These are phyloP conservation scores for Trichophyton benhamiae DNA, from an alignment of 2,329 filamentous ascomycete genomes.

Conservation along the genomic window DNA sequence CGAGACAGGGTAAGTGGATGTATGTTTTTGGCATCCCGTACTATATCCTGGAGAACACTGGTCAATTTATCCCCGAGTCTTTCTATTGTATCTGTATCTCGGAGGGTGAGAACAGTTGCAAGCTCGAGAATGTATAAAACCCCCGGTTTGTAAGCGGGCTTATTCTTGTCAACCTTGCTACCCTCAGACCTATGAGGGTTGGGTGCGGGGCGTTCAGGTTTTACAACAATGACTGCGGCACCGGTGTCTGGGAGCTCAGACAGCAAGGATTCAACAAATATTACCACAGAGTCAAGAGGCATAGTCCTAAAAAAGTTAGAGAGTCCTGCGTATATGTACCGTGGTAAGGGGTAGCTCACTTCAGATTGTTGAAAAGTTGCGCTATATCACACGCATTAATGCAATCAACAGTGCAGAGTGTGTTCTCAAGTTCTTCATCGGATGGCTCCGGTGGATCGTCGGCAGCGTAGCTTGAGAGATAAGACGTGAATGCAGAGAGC, in stretches of 20 bases:
- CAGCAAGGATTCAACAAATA: constrained; percentile 60
- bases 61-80: constrained; percentile 67
- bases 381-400: constrained; percentile 79
- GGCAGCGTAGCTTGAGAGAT: constrained; percentile 96
- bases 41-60: constrained; percentile 64
- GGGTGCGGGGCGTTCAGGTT: constrained; percentile 61
- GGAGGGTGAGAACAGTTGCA: constrained; percentile 66
- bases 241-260: constrained; percentile 74
- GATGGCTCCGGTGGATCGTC: constrained; percentile 96
- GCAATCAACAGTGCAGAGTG: constrained; percentile 85
- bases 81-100: constrained; percentile 60
- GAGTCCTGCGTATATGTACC: neutral
- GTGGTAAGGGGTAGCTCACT: constrained; percentile 41
- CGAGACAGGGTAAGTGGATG: constrained; percentile 77
- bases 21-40: constrained; percentile 65
- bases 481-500: constrained; percentile 88
- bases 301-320: constrained; percentile 2
- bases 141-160: constrained; percentile 66
- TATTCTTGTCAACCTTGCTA: constrained; percentile 43
- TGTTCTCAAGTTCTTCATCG: constrained; percentile 92
- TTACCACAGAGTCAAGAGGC: constrained; percentile 45
- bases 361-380: constrained; percentile 70
- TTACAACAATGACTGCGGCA: constrained; percentile 74
- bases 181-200: constrained; percentile 48
- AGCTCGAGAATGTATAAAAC: constrained; percentile 86